phyloP scores from a whole-genome alignment of 495 filamentous ascomycete species.

The Lasiosphaeria hispida region DNA sequence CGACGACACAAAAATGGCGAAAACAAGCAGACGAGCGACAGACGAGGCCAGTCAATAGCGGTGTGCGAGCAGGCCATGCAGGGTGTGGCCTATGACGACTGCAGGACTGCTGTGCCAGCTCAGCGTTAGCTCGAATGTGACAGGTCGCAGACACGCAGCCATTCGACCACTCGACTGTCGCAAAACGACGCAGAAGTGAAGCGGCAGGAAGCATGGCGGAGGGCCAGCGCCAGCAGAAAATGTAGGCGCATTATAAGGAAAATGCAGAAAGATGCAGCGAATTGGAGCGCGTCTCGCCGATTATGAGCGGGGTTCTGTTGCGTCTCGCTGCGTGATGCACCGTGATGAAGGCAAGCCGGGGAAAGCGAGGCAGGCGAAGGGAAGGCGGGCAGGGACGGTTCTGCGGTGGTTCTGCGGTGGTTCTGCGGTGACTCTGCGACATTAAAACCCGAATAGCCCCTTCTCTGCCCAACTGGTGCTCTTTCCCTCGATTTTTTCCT shows the following conservation, averaged over 20 bases:
- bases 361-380: constrained; percentile 7
- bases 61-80: constrained; percentile 24
- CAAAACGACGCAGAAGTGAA: constrained; percentile 20
- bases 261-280: constrained; percentile 2
- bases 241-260: constrained; percentile 4
- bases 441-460: constrained; percentile 50
- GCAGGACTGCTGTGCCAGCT: constrained; percentile 32
- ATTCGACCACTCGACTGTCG: constrained; percentile 12
- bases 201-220: constrained; percentile 20
- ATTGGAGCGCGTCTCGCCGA: constrained; percentile 15
- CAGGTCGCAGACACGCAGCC: constrained; percentile 27
- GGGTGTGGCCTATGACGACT: constrained; percentile 27
- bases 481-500: constrained; percentile 32
- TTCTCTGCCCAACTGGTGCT: constrained; percentile 48
- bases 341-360: background rate
- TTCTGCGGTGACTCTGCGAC: constrained; percentile 16
- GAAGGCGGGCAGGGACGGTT: constrained; percentile 6
- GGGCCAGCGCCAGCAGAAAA: constrained; percentile 7
- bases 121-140: constrained; percentile 31
- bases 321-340: background rate
- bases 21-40: constrained; percentile 21
- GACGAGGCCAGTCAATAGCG: constrained; percentile 24
- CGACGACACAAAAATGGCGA: constrained; percentile 5
- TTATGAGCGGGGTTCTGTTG: too few relatives aligned
- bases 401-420: constrained; percentile 8